Percentiles rank a stretch among this genome's conserved stretches.
phyloP scores from a whole-genome alignment of 306 rosid species.

The Arachis hypogaea region DNA sequence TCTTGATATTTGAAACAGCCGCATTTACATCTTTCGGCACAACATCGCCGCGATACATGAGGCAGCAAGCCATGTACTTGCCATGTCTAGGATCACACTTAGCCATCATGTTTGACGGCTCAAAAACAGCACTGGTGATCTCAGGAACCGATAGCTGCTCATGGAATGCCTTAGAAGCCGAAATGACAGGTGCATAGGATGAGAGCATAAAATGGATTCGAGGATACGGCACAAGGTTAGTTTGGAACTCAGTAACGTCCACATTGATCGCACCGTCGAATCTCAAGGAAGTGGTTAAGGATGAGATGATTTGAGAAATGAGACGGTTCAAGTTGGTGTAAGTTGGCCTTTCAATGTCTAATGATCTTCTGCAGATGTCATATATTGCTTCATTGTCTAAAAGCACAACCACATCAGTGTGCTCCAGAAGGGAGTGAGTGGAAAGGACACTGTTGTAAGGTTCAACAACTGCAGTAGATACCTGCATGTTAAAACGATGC shows the following conservation, averaged over 20 bases:
- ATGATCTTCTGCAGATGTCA: conserved; percentile 74
- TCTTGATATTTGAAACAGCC: conserved; percentile 67
- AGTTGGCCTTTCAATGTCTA: conserved; percentile 78
- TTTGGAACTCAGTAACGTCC: conserved; percentile 78
- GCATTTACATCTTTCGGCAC: conserved; percentile 83
- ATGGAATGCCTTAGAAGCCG: conserved; percentile 74
- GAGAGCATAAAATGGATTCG: conserved; percentile 88
- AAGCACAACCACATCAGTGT: conserved; percentile 80
- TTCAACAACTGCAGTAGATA: conserved; percentile 85
- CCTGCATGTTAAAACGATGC: conserved; percentile 45
- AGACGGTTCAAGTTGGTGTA: conserved; percentile 74
- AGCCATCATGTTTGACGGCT: conserved; percentile 82
- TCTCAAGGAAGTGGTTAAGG: conserved; percentile 82
- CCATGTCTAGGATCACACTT: conserved; percentile 89
- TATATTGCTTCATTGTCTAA: conserved; percentile 84
- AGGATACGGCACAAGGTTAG: conserved; percentile 82
- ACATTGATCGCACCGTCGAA: conserved; percentile 83
- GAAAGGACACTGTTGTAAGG: conserved; percentile 89
- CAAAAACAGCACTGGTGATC: conserved; percentile 78
- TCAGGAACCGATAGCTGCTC: conserved; percentile 79
- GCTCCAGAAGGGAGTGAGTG: conserved; percentile 80
- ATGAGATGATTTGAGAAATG: conserved; percentile 74
- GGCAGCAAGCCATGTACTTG: conserved; percentile 86
- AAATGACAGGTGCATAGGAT: conserved; percentile 78
- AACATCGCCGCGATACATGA: conserved; percentile 84